Percentiles rank a stretch among this genome's conserved stretches.
These are phyloP conservation scores for Kodamaea leandrae DNA, from an alignment of 805 yeast species.

Conservation along the genomic window DNA sequence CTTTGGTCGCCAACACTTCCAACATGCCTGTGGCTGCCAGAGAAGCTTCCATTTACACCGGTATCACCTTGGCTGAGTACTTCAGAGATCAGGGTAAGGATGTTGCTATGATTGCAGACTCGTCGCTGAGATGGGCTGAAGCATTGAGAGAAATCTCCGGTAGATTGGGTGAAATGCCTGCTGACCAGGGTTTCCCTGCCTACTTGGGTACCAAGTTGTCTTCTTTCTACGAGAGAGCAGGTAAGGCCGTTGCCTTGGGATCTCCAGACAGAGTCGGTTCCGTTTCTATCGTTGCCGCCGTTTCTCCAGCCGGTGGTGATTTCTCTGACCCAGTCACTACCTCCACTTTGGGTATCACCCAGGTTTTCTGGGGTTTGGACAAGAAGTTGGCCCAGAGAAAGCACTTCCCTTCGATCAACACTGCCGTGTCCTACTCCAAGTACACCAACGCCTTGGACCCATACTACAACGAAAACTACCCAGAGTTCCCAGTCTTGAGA, in stretches of 20 bases:
- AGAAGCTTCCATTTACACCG: constrained; percentile 99
- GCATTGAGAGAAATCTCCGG: constrained; percentile 99
- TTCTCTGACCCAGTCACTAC: constrained; percentile 99
- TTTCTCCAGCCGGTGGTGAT: constrained; percentile 99
- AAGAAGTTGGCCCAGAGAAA: constrained; percentile 98
- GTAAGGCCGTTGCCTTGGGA: constrained; percentile 92
- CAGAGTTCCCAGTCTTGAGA: constrained; percentile 89
- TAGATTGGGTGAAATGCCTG: constrained; percentile 99
- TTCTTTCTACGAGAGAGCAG: constrained; percentile 99
- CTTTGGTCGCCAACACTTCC: constrained; percentile 97
- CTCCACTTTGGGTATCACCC: constrained; percentile 98
- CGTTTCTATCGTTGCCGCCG: constrained; percentile 99
- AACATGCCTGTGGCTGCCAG: constrained; percentile 99
- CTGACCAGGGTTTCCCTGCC: constrained; percentile 99
- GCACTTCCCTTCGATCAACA: constrained; percentile 98
- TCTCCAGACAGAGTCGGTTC: constrained; percentile 96
- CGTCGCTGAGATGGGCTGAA: constrained; percentile 99
- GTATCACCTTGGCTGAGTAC: constrained; percentile 97
- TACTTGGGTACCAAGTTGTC: constrained; percentile 98
- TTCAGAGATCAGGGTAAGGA: constrained; percentile 99
- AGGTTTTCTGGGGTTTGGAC: constrained; percentile 99
- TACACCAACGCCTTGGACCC: constrained; percentile 84
- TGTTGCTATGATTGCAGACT: constrained; percentile 99
- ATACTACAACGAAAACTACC: constrained; percentile 80
- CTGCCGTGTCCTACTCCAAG: constrained; percentile 94